phyloP scores from a whole-genome alignment of 2,329 filamentous ascomycete species.

The Aspergillus ochraceus region DNA sequence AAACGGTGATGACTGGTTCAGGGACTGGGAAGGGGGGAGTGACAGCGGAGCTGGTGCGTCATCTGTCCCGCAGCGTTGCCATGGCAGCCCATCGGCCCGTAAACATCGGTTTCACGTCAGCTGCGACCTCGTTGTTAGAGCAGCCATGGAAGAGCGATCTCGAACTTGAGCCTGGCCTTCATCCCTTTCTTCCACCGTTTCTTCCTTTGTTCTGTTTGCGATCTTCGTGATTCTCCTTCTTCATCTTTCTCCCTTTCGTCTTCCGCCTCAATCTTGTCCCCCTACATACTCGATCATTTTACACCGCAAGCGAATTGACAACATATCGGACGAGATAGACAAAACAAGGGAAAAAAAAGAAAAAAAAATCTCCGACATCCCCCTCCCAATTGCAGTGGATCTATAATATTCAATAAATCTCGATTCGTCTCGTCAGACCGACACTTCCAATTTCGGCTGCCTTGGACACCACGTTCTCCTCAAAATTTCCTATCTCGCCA shows the following conservation, averaged over 20 bases:
- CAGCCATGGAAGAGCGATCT: slow-evolving; percentile 11
- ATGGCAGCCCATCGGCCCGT: slow-evolving; percentile 38
- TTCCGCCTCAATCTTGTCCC: neutral
- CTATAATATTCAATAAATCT: slow-evolving; percentile 17
- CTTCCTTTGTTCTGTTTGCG: slow-evolving; percentile 9
- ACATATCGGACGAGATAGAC: neutral
- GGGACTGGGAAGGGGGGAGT: neutral
- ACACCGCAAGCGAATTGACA: neutral
- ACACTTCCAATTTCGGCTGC: slow-evolving; percentile 12
- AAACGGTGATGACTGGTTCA: slow-evolving; percentile 1
- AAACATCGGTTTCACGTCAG: slow-evolving; percentile 31
- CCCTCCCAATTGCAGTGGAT: slow-evolving; percentile 14
- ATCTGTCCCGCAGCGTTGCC: slow-evolving; percentile 31
- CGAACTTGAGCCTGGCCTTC: slow-evolving; percentile 11
- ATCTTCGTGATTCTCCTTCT: neutral
- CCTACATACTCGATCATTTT: neutral
- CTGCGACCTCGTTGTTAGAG: slow-evolving; percentile 16
- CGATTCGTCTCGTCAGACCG: slow-evolving; percentile 9
- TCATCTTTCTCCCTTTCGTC: neutral
- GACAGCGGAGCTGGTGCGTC: slow-evolving; percentile 15
- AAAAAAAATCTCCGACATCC: slow-evolving; percentile 6
- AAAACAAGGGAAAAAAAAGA: neutral
- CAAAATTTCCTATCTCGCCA: slow-evolving; percentile 20
- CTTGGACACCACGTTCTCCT: slow-evolving; percentile 21
- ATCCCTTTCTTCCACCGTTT: slow-evolving; percentile 18